Conservation (phyloP, 208 protist species). For the Trypanosoma boissoni region DNA sequence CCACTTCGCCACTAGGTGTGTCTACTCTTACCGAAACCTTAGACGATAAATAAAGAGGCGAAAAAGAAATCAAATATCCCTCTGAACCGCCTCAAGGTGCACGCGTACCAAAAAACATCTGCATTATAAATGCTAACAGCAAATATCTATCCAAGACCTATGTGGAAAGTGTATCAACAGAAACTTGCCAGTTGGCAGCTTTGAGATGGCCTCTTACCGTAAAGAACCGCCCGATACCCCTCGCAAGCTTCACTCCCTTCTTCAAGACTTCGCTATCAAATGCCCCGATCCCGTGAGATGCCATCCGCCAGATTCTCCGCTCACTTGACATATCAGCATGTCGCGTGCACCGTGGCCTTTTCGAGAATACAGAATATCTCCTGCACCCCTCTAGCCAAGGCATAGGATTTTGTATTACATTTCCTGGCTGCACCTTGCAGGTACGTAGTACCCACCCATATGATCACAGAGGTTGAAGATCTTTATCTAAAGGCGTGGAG, state of each 20-base stretch:
- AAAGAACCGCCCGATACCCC: too few species aligned
- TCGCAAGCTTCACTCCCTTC: background rate
- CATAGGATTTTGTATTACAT: background rate
- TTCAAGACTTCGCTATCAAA: background rate
- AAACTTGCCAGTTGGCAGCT: too few species aligned
- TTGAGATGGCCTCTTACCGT: too few species aligned
- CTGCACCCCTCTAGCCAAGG: background rate
- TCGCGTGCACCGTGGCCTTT: background rate
- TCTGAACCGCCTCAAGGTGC: too few species aligned
- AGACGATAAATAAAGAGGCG: too few species aligned
- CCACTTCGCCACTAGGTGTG: too few species aligned
- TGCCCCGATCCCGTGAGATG: background rate
- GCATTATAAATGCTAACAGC: too few species aligned
- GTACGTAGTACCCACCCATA: background rate
- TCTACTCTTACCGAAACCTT: too few species aligned
- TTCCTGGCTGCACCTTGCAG: background rate
- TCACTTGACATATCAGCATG: background rate
- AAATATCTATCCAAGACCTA: too few species aligned
- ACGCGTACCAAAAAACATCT: too few species aligned
- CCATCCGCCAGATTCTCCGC: background rate
- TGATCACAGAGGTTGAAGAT: background rate
- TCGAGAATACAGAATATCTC: background rate
- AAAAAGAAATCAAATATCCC: too few species aligned
- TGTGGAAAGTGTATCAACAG: too few species aligned
- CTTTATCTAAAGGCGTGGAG: background rate